Conservation (phyloP, 306 rosid genomes). For the Parietaria judaica region DNA sequence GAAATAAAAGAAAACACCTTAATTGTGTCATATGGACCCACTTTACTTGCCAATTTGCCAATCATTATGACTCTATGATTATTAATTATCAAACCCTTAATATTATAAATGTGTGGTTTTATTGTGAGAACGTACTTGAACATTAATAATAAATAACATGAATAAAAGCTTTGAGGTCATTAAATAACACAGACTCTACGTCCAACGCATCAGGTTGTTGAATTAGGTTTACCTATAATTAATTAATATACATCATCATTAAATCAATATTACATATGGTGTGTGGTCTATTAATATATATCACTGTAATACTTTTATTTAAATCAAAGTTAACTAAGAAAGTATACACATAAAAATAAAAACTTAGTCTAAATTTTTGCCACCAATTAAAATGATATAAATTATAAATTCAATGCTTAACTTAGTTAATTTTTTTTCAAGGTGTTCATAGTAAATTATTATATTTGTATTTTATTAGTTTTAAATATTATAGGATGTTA, state of each 20-base stretch:
- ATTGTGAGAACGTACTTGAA: too few relatives aligned
- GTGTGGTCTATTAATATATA: neutral
- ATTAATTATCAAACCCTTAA: neutral
- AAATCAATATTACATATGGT: neutral
- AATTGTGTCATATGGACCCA: neutral
- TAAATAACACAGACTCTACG: slow-evolving; percentile 1
- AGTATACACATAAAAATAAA: too few relatives aligned
- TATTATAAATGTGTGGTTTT: neutral
- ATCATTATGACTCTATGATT: slow-evolving; percentile 6
- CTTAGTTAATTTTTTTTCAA: too few relatives aligned
- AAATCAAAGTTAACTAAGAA: neutral
- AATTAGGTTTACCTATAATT: slow-evolving; percentile 25
- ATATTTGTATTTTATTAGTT: too few relatives aligned
- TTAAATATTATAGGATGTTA: too few relatives aligned
- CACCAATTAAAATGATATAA: too few relatives aligned
- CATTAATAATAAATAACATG: neutral
- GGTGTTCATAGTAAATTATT: too few relatives aligned
- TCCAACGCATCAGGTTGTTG: slow-evolving; percentile 21
- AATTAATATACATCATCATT: neutral
- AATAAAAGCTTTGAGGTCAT: neutral
- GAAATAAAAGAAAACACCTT: neutral
- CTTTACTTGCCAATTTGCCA: too few relatives aligned
- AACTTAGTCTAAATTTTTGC: too few relatives aligned
- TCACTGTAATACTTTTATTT: neutral
- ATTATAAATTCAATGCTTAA: too few relatives aligned